Base-by-base conservation (phyloP, 1,284 basidiomycete species). In the Melampsora larici-populina region DNA sequence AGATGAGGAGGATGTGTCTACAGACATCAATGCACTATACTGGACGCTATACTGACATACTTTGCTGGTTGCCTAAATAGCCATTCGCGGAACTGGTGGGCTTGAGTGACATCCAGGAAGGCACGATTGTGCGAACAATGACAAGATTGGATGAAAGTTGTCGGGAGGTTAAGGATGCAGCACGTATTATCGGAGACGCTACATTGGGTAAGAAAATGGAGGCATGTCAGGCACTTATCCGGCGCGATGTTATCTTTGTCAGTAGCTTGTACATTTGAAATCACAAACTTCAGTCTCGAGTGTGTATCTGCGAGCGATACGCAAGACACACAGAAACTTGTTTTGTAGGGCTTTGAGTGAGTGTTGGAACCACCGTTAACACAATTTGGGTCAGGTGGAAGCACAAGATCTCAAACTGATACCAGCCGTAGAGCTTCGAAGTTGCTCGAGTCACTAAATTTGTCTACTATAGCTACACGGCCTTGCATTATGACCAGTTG, bases 131-230 rank as follows among this genome's bases (percentile, higher is more conserved):
- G 15, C 89, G 97, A 60, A 91, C 93, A 70, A 99, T 99, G 83
- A 98, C 93, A 3, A 89, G 97, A 18, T 86, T 99, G 70, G 97
- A 99, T 83, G 96, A 99, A 85, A 97, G 94, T 0, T 99, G 96
- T 84, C 87, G 95, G 73, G 97, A 99, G 85, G 94, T 99, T 9
- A 86, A 95, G 81, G 97, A 99, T 84, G 96, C 96, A 5, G 96
- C 97, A 9, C 89, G 97, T 63, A 95, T 99, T 58, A 97, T 99
- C 79, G 97, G 97, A 6, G 97, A 99, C 84, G 90, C 91, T 17
- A 94, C 93, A 75, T 85, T 99, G 70, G 96, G 95, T 87, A 91
- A 92, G 83, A 99, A 99, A 85, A 98, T 99, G 93, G 96, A 98
- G 83, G 92, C 92, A 81, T 91, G 92, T 0, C 95, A 97, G 83